Evolutionary conservation across 2,329 filamentous ascomycete genomes (phyloP).

Genomic region (Exophiala bonariae): DNA sequence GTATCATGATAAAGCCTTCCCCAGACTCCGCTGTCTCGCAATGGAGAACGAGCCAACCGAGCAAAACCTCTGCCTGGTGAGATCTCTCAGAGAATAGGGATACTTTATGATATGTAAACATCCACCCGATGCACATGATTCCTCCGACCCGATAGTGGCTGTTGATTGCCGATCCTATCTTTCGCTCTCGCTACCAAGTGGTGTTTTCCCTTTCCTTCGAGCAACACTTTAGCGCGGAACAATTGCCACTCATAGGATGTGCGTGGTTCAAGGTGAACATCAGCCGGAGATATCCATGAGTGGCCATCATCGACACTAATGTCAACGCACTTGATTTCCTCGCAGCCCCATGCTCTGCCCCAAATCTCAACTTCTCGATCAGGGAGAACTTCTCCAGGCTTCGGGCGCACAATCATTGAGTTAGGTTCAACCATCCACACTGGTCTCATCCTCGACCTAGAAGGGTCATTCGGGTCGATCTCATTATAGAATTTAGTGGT

Average conservation of each 20-base stretch:
- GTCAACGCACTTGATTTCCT: slow-evolving; percentile 19
- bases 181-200: slow-evolving; percentile 18
- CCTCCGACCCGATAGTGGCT: slow-evolving; percentile 20
- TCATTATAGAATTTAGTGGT: slow-evolving; percentile 27
- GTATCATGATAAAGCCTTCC: too few species aligned
- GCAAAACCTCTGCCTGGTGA: too few species aligned
- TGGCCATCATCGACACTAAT: slow-evolving; percentile 15
- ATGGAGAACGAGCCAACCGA: too few species aligned
- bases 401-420: slow-evolving; percentile 22
- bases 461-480: slow-evolving; percentile 20
- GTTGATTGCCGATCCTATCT: slow-evolving; percentile 11
- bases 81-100: too few species aligned
- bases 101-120: slow-evolving; percentile 3
- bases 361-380: slow-evolving; percentile 14
- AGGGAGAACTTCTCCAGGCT: slow-evolving; percentile 9
- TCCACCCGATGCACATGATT: slow-evolving; percentile 25
- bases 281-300: slow-evolving; percentile 10
- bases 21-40: too few species aligned
- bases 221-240: slow-evolving; percentile 8
- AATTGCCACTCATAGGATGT: slow-evolving; percentile 23
- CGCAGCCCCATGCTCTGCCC: slow-evolving; percentile 23
- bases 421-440: slow-evolving; percentile 26
- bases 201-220: slow-evolving; percentile 14
- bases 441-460: slow-evolving; percentile 14
- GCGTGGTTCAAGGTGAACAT: slow-evolving; percentile 4